Base-by-base conservation (phyloP, 1,284 basidiomycete species). In the Heliocybe sulcata region DNA sequence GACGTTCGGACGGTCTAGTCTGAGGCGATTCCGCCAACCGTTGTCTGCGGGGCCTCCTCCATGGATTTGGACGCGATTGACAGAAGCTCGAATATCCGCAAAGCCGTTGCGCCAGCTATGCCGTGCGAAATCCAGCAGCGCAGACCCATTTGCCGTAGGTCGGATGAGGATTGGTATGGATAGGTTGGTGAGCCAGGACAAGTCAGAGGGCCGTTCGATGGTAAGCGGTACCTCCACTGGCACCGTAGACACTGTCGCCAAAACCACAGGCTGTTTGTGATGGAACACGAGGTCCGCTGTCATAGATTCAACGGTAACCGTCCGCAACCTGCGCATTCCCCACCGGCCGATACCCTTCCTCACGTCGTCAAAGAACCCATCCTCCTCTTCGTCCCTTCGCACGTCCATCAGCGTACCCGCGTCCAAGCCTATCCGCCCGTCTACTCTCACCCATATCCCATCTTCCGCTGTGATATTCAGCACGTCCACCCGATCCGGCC, bases 311-410 rank as follows among this genome's bases (percentile, higher is more conserved):
- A 85, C 72, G 4, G 85, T 76, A n/a, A 87, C 77, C 19, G 67
- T 70, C 58, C 79, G 76, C 47, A 90, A 61, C 12, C 64, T 67
- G 27, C 72, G 72, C 33, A 90, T 75, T 1, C 85, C 79, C 78
- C 85, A 83, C 47, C 85, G 76, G 1, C 85, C 85, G 26, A 90
- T 55, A 1, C 77, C 71, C 67, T 85, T 88, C 81, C 82, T 86
- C 23, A 80, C 58, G 54, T 68, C 67, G 16, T 62, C 58, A 45
- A 81, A 59, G 12, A 80, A 49, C 47, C 47, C 49, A 42, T 78
- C 74, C 52, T 71, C 69, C 27, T 73, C 67, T 12, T 68, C 61
- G 10, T 73, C 68, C 6, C 69, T 67, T 55, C 77, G 79, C 19
- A 87, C 76, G 2, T 79, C 83, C 10, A 87, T 70, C 29, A 81